Evolutionary conservation across 176 grass and related monocot species (phyloP).

Genomic region (Paspalum notatum): DNA sequence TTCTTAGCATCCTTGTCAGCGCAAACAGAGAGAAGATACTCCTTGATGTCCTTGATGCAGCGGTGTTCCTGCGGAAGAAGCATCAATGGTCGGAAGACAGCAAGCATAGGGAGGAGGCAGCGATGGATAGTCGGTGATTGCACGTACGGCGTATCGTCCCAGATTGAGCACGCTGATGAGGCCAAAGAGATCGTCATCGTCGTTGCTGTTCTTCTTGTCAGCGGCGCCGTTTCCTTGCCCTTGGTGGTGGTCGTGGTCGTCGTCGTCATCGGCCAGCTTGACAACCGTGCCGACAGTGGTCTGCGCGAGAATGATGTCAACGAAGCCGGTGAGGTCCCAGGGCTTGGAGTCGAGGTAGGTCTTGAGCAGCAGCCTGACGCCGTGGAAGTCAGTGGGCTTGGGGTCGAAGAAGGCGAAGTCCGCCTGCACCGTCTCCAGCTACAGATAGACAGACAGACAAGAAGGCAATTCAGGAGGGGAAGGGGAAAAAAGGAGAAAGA

Average conservation of each 20-base stretch:
- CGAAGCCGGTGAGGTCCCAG: slow-evolving; percentile 89
- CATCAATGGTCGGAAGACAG: neutral
- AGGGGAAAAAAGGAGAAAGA: neutral
- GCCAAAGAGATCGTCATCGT: slow-evolving; percentile 67
- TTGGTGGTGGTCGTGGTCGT: slow-evolving; percentile 14
- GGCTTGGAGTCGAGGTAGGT: slow-evolving; percentile 71
- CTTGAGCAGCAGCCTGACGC: slow-evolving; percentile 74
- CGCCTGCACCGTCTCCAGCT: slow-evolving; percentile 69
- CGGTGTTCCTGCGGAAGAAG: slow-evolving; percentile 45
- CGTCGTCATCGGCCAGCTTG: slow-evolving; percentile 70
- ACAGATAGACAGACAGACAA: neutral
- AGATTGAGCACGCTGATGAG: slow-evolving; percentile 82
- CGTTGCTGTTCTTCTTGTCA: neutral
- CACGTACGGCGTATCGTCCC: slow-evolving; percentile 53
- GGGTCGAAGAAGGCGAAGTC: slow-evolving; percentile 99
- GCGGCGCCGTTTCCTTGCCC: neutral
- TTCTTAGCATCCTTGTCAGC: slow-evolving; percentile 58
- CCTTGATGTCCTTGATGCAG: slow-evolving; percentile 81
- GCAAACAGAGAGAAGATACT: slow-evolving; percentile 62
- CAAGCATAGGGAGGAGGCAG: too few relatives aligned
- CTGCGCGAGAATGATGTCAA: slow-evolving; percentile 80
- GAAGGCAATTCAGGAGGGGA: neutral
- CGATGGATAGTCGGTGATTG: too few relatives aligned
- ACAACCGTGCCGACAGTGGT: slow-evolving; percentile 86
- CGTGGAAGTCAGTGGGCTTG: slow-evolving; percentile 73